These are phyloP conservation scores for Entomortierella lignicola DNA, from an alignment of 192 early-diverging fungal species.

Conservation along the genomic window DNA sequence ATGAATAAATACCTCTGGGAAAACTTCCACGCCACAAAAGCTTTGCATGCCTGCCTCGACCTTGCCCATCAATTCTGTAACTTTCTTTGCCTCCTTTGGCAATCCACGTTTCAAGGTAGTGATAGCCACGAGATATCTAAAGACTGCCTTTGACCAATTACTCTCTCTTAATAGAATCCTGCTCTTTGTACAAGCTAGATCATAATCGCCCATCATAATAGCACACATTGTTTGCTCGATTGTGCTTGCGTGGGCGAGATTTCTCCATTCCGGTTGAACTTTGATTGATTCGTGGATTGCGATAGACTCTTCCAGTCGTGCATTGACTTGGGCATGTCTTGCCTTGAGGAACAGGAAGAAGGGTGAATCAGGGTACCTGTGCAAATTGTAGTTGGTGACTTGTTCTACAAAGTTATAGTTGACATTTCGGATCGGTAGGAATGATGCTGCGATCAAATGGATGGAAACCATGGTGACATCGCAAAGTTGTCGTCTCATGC, in stretches of 20 bases:
- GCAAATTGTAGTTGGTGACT: slow-evolving; percentile 64
- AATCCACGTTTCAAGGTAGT: slow-evolving; percentile 58
- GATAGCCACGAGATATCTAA: slow-evolving; percentile 77
- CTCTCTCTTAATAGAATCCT: slow-evolving; percentile 77
- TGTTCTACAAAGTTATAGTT: slow-evolving; percentile 71
- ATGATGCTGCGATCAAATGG: slow-evolving; percentile 77
- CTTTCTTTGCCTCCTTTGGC: slow-evolving; percentile 55
- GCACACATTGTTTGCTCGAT: slow-evolving; percentile 83
- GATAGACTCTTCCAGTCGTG: slow-evolving; percentile 67
- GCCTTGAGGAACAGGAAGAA: slow-evolving; percentile 79
- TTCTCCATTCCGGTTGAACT: slow-evolving; percentile 74
- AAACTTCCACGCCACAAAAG: slow-evolving; percentile 87
- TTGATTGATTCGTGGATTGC: slow-evolving; percentile 67
- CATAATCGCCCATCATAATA: slow-evolving; percentile 71
- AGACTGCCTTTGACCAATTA: slow-evolving; percentile 88
- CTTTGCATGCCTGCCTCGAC: slow-evolving; percentile 76
- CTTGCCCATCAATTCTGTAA: slow-evolving; percentile 70
- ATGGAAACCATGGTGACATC: slow-evolving; percentile 76
- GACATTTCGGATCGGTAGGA: slow-evolving; percentile 75
- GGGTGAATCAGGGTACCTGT: slow-evolving; percentile 71
- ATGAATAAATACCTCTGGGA: slow-evolving; percentile 61
- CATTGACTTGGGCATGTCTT: slow-evolving; percentile 68
- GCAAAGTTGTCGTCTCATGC: slow-evolving; percentile 81
- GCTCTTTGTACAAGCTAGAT: slow-evolving; percentile 68
- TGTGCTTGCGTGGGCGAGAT: slow-evolving; percentile 80